phyloP scores from a whole-genome alignment of 495 filamentous ascomycete species.

The Penicillium pulvis region DNA sequence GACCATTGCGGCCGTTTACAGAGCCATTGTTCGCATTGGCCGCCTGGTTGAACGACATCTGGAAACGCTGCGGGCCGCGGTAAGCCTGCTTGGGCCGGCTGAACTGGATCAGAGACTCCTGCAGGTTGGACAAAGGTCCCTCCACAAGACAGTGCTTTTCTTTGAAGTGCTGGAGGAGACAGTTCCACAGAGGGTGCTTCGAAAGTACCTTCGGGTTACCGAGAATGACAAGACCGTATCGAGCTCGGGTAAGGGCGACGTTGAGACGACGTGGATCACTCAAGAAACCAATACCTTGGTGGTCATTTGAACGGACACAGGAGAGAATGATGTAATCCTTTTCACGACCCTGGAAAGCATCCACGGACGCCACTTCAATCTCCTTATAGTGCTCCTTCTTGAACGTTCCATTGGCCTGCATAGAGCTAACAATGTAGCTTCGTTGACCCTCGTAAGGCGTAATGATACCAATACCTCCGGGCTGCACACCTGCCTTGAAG shows the following conservation, averaged over 20 bases:
- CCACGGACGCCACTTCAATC: slow-evolving; percentile 96
- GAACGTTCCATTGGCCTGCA: slow-evolving; percentile 96
- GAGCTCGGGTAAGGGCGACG: slow-evolving; percentile 96
- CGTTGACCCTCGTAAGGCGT: slow-evolving; percentile 98
- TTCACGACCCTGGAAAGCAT: slow-evolving; percentile 98
- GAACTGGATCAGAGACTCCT: slow-evolving; percentile 93
- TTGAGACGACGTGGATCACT: slow-evolving; percentile 98
- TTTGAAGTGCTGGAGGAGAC: slow-evolving; percentile 95
- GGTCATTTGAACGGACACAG: slow-evolving; percentile 97
- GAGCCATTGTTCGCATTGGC: slow-evolving; percentile 55
- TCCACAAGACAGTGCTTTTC: slow-evolving; percentile 95
- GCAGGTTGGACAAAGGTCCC: slow-evolving; percentile 93
- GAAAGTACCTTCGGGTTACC: slow-evolving; percentile 98
- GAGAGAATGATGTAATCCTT: slow-evolving; percentile 99
- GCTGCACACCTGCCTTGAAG: slow-evolving; percentile 98
- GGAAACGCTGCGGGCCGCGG: slow-evolving; percentile 86
- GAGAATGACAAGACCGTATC: slow-evolving; percentile 93
- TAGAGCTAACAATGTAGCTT: slow-evolving; percentile 97
- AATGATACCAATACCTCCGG: slow-evolving; percentile 92
- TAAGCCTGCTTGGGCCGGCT: slow-evolving; percentile 90
- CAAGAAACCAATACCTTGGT: slow-evolving; percentile 98
- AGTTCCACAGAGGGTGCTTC: slow-evolving; percentile 98
- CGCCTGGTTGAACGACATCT: slow-evolving; percentile 76
- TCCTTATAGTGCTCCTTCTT: slow-evolving; percentile 99
- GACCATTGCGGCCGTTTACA: slow-evolving; percentile 52